Evolutionary conservation across 768 basidiomycete species (phyloP).

Genomic region (Phaeolepiota aurea): DNA sequence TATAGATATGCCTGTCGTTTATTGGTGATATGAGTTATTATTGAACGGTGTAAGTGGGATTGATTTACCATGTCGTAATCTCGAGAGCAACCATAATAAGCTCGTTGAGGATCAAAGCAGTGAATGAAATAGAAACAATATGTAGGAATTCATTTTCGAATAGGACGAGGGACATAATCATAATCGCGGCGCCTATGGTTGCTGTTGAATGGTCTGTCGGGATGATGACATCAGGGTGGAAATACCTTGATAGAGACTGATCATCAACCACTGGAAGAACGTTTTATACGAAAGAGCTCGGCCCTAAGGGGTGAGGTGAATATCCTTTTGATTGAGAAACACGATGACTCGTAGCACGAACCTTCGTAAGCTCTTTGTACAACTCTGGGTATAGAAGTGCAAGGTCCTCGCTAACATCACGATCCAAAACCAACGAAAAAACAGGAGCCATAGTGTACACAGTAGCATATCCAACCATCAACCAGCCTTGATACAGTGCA

Average conservation of each 20-base stretch:
- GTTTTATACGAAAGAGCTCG: slow-evolving; percentile 95
- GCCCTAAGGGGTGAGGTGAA: slow-evolving; percentile 56
- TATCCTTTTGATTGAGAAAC: no score
- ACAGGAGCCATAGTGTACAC: slow-evolving; percentile 98
- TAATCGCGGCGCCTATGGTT: slow-evolving; percentile 81
- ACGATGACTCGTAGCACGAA: no score
- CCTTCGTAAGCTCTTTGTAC: slow-evolving; percentile 97
- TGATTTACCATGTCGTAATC: slow-evolving; percentile 85
- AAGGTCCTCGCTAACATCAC: slow-evolving; percentile 92
- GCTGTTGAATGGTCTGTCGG: background rate
- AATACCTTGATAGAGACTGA: slow-evolving; percentile 93
- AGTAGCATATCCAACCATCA: slow-evolving; percentile 95
- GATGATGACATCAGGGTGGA: background rate
- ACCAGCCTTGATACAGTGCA: slow-evolving; percentile 95
- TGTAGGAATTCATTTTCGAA: slow-evolving; percentile 98
- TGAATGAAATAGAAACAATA: slow-evolving; percentile 97
- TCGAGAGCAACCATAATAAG: slow-evolving; percentile 98
- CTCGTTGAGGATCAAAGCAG: slow-evolving; percentile 91
- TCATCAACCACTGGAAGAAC: slow-evolving; percentile 97
- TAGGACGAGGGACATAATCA: slow-evolving; percentile 93
- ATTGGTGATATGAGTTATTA: background rate
- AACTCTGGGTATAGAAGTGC: slow-evolving; percentile 94
- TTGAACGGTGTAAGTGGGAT: background rate
- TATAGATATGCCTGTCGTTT: slow-evolving; percentile 76
- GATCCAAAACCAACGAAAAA: slow-evolving; percentile 92